phyloP scores from a whole-genome alignment of 2,329 filamentous ascomycete genomes.

The Herpotrichia juniperi region DNA sequence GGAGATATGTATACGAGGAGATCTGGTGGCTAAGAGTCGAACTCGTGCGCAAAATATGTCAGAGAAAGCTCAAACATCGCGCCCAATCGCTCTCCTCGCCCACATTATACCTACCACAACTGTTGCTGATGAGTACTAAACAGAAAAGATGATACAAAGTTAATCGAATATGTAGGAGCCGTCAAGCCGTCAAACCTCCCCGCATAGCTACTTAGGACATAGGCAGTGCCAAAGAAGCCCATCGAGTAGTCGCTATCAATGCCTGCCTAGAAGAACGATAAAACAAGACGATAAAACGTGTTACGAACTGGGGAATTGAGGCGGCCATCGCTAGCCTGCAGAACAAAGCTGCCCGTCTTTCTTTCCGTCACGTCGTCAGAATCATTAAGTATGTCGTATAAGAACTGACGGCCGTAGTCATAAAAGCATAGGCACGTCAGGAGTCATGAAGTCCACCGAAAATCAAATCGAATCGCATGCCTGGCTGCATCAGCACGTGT shows the following conservation, averaged over 20 bases:
- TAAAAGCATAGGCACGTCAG: constrained; percentile 44
- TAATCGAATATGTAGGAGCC: constrained; percentile 18
- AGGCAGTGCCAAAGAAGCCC: constrained; percentile 12
- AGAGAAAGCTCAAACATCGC: not conserved
- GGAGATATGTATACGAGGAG: not conserved
- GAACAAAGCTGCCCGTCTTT: constrained; percentile 53
- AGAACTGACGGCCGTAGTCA: constrained; percentile 45
- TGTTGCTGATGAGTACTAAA: constrained; percentile 6
- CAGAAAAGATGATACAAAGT: constrained; percentile 19
- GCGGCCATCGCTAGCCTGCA: constrained; percentile 56
- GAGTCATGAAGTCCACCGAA: constrained; percentile 37
- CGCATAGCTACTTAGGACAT: constrained; percentile 10
- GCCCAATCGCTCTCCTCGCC: not conserved
- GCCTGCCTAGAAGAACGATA: constrained; percentile 25
- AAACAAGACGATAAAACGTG: constrained; percentile 33
- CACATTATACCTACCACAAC: not conserved
- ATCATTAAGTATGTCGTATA: constrained; percentile 56
- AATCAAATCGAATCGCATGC: constrained; percentile 22
- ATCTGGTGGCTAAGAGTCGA: not conserved
- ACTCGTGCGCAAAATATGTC: not conserved
- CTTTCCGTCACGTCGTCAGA: constrained; percentile 60
- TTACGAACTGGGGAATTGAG: constrained; percentile 46
- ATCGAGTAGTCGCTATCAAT: constrained; percentile 16
- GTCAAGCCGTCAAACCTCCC: constrained; percentile 11
- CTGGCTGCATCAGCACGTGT: constrained; percentile 26